phyloP scores from a whole-genome alignment of 371 early-diverging fungal genomes.

The Lichtheimia hyalospora region DNA sequence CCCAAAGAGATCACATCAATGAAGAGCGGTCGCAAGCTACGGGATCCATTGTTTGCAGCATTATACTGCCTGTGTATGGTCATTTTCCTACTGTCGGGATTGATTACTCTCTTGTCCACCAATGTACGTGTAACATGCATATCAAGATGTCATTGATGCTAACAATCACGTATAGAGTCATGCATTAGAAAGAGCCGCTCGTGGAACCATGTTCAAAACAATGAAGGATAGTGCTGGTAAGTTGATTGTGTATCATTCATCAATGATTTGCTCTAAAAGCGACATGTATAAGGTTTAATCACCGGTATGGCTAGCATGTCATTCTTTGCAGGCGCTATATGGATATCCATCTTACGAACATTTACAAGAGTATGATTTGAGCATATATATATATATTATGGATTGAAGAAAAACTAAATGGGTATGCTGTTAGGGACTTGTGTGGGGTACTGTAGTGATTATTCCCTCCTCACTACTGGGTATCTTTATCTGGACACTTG shows the following conservation, averaged over 20 bases:
- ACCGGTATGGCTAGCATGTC: conserved; percentile 45
- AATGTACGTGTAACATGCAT: conserved; percentile 37
- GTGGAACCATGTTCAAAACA: conserved; percentile 49
- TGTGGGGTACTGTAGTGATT: conserved; percentile 59
- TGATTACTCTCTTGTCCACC: conserved; percentile 52
- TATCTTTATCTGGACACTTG: conserved; percentile 58
- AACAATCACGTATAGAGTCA: conserved; percentile 21
- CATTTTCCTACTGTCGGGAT: conserved; percentile 43
- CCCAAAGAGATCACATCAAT: conserved; percentile 33
- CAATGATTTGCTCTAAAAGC: neutral
- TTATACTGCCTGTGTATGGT: conserved; percentile 41
- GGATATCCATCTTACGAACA: conserved; percentile 52
- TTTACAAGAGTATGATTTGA: conserved; percentile 49
- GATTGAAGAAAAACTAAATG: neutral
- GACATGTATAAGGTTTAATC: conserved; percentile 40
- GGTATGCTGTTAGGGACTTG: conserved; percentile 25
- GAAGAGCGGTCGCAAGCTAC: conserved; percentile 43
- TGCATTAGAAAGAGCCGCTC: conserved; percentile 37
- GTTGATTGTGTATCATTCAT: neutral
- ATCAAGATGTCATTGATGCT: neutral
- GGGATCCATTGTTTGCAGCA: conserved; percentile 56
- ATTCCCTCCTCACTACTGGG: conserved; percentile 55
- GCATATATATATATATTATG: neutral
- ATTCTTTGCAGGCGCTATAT: conserved; percentile 50
- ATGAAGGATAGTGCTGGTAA: conserved; percentile 60